Conservation (phyloP, 768 basidiomycete genomes). For the Suillus weaverae region DNA sequence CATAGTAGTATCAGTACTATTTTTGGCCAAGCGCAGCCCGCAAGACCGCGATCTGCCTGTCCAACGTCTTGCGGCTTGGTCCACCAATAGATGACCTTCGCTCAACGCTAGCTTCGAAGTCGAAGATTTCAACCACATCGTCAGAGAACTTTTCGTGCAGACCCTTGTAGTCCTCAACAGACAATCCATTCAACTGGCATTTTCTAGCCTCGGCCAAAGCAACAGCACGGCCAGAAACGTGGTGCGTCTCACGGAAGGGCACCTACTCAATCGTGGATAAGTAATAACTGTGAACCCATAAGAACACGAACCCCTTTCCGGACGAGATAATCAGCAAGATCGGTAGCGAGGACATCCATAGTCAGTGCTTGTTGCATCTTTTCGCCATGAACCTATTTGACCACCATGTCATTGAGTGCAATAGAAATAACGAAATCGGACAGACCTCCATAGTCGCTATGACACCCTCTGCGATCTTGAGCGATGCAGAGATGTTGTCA, state of each 20-base stretch:
- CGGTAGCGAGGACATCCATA: conserved; percentile 98
- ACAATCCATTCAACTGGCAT: conserved; percentile 80
- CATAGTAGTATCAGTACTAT: neutral
- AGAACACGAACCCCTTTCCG: conserved; percentile 83
- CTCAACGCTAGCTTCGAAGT: conserved; percentile 96
- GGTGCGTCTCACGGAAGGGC: conserved; percentile 98
- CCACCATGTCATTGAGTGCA: neutral
- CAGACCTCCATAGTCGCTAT: conserved; percentile 84
- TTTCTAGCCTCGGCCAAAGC: conserved; percentile 85
- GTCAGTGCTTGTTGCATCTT: conserved; percentile 92
- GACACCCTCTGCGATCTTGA: conserved; percentile 94
- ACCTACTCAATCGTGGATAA: conserved; percentile 50
- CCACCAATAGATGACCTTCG: conserved; percentile 91
- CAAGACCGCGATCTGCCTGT: conserved; percentile 80
- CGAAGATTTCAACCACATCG: conserved; percentile 83
- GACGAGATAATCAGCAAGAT: conserved; percentile 97
- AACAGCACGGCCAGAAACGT: conserved; percentile 95
- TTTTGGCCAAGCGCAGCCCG: conserved; percentile 51
- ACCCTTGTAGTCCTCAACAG: conserved; percentile 73
- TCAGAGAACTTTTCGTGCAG: conserved; percentile 77
- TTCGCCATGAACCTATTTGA: conserved; percentile 72
- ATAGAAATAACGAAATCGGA: conserved; percentile 8
- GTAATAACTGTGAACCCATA: conserved; percentile 7
- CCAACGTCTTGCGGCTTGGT: conserved; percentile 80
- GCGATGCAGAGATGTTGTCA: conserved; percentile 83